Conservation (phyloP, 305 asterid species). For the Rubia peregrina region DNA sequence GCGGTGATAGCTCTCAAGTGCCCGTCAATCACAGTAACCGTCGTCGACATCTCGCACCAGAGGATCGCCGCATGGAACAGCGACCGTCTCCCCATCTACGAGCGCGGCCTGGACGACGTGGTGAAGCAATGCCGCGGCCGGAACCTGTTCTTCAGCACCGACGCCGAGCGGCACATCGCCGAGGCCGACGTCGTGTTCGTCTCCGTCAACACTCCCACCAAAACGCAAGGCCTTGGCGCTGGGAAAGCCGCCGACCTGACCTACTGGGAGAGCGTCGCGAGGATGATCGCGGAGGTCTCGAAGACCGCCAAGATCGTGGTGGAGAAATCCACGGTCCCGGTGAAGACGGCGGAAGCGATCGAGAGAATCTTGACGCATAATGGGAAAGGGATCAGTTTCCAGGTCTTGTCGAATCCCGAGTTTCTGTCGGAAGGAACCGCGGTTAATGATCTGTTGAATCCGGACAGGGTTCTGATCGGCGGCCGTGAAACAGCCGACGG, state of each 20-base stretch:
- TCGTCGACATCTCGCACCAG: conserved; percentile 16
- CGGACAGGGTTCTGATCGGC: not conserved
- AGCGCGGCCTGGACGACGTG: conserved; percentile 10
- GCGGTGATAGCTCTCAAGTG: conserved; percentile 22
- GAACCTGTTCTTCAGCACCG: conserved; percentile 15
- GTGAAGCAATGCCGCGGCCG: conserved; percentile 17
- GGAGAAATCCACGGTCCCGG: conserved; percentile 5
- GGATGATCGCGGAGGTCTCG: conserved; percentile 7
- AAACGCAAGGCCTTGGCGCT: conserved; percentile 7
- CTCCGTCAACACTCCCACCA: conserved; percentile 7
- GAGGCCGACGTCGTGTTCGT: conserved; percentile 15
- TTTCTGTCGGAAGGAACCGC: conserved; percentile 11
- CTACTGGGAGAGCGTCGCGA: conserved; percentile 7
- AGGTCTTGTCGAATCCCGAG: conserved; percentile 3
- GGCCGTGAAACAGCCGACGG: conserved; percentile 3
- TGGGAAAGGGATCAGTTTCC: not conserved
- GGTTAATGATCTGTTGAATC: not conserved
- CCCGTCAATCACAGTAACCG: conserved; percentile 17
- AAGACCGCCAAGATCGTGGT: conserved; percentile 7
- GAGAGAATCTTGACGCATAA: conserved; percentile 6
- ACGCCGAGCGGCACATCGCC: conserved; percentile 8
- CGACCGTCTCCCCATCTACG: conserved; percentile 11
- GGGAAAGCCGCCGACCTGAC: conserved; percentile 7
- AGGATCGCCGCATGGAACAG: conserved; percentile 17
- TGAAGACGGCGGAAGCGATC: conserved; percentile 4